Conservation (phyloP, 208 protist species). For the Trypanosoma cruzi region DNA sequence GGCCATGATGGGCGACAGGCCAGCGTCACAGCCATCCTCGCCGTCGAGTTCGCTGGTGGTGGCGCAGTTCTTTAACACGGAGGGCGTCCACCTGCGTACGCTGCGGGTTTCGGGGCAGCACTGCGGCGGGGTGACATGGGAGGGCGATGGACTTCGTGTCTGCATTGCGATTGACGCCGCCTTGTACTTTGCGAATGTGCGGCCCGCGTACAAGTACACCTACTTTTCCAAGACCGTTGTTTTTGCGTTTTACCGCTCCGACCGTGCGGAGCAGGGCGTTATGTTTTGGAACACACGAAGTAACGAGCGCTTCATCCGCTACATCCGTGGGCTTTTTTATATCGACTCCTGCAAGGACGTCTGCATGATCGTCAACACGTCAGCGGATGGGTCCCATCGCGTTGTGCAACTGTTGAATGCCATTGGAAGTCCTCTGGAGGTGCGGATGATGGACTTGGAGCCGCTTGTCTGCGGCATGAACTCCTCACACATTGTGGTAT, state of each 20-base stretch:
- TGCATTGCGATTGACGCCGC: constrained; percentile 95
- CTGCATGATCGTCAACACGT: constrained; percentile 90
- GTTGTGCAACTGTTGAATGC: constrained; percentile 94
- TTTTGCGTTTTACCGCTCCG: constrained; percentile 89
- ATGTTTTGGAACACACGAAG: constrained; percentile 96
- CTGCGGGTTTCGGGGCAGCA: constrained; percentile 89
- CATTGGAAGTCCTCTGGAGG: constrained; percentile 95
- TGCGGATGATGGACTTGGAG: constrained; percentile 92
- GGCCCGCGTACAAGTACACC: constrained; percentile 95
- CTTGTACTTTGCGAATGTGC: constrained; percentile 97
- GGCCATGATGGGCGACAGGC: constrained; percentile 10
- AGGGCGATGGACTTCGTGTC: constrained; percentile 93
- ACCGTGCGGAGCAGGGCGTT: constrained; percentile 93
- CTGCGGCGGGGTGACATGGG: constrained; percentile 93
- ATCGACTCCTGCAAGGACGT: constrained; percentile 76
- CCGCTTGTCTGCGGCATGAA: constrained; percentile 91
- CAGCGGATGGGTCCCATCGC: constrained; percentile 54
- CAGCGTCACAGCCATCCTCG: background rate
- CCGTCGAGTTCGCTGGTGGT: constrained; percentile 42
- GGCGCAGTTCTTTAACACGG: constrained; percentile 95
- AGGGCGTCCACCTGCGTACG: constrained; percentile 91
- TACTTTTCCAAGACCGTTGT: constrained; percentile 94
- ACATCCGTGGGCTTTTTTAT: constrained; percentile 84
- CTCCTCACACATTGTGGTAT: constrained; percentile 89
- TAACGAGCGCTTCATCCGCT: constrained; percentile 91